A percentile compares a stretch with the other conserved stretches of the same genome.
These are phyloP conservation scores for Tilletia horrida DNA, from an alignment of 1,284 basidiomycete species.

Conservation along the genomic window DNA sequence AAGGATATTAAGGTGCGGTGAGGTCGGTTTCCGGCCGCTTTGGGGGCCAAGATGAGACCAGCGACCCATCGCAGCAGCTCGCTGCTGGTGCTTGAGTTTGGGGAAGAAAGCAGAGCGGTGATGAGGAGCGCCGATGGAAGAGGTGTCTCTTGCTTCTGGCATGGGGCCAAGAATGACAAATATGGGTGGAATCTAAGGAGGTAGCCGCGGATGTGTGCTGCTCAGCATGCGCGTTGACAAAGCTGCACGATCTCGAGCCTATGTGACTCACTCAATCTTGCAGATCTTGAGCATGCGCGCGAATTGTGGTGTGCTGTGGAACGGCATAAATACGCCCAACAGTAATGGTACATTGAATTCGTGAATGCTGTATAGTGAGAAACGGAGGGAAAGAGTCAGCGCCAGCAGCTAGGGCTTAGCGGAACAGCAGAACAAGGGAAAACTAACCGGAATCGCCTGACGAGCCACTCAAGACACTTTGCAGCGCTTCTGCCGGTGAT, in stretches of 20 bases:
- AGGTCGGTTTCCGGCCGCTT: constrained; percentile 61
- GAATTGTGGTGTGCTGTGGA: constrained; percentile 92
- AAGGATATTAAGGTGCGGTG: constrained; percentile 79
- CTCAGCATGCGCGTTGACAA: constrained; percentile 21
- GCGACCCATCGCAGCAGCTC: constrained; percentile 68
- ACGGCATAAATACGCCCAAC: constrained; percentile 81
- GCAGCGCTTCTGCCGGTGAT: constrained; percentile 76
- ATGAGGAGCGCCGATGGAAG: constrained; percentile 43
- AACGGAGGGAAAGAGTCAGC: neutral
- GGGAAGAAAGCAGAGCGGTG: constrained; percentile 42
- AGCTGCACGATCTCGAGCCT: constrained; percentile 26
- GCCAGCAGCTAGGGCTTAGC: neutral
- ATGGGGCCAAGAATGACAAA: constrained; percentile 39
- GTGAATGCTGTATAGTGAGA: constrained; percentile 66
- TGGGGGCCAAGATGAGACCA: constrained; percentile 59
- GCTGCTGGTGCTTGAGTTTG: constrained; percentile 34
- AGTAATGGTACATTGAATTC: constrained; percentile 85
- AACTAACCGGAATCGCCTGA: constrained; percentile 79
- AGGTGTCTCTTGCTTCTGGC: constrained; percentile 43
- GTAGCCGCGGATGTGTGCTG: too few species aligned
- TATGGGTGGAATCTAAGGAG: neutral
- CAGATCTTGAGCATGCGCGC: constrained; percentile 85
- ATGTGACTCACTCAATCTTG: constrained; percentile 62
- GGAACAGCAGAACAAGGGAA: neutral
- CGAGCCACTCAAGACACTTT: constrained; percentile 93